Conservation (phyloP, 75 land plant genomes). For the Selaginella tamariscina region DNA sequence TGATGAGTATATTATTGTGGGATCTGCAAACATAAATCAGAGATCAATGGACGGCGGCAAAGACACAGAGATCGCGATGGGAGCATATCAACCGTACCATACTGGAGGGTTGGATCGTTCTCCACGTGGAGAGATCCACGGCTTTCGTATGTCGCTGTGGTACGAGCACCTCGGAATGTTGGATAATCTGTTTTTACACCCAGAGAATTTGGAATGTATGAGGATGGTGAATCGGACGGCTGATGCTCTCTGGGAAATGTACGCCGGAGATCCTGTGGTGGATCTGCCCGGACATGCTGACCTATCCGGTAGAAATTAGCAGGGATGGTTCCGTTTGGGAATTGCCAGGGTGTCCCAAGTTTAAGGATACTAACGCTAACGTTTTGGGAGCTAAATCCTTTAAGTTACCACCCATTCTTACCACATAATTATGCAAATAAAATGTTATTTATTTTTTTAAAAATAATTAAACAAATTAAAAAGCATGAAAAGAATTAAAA, state of each 20-base stretch:
- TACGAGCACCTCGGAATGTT: neutral
- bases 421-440: no score
- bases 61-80: conserved; percentile 13
- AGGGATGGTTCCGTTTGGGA: conserved; percentile 48
- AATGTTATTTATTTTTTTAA: no score
- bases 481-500: no score
- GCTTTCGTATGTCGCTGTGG: conserved; percentile 8
- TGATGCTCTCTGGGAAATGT: conserved; percentile 30
- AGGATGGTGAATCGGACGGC: conserved; percentile 30
- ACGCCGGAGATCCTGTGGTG: conserved; percentile 16
- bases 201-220: conserved; percentile 20
- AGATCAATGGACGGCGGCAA: conserved; percentile 6
- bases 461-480: no score
- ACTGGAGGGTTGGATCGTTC: neutral
- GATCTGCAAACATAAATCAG: conserved; percentile 7
- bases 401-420: conserved; percentile 68
- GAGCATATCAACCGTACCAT: neutral
- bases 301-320: conserved; percentile 51
- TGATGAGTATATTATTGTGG: conserved; percentile 4
- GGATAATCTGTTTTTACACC: neutral
- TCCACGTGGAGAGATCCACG: conserved; percentile 8
- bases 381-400: conserved; percentile 53
- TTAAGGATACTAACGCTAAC: conserved; percentile 77
- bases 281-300: conserved; percentile 34
- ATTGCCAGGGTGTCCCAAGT: conserved; percentile 46